A percentile compares a stretch with the other conserved stretches of the same genome.
phyloP scores from a whole-genome alignment of 2,329 filamentous ascomycete genomes.

The Trichoderma atrobrunneum region DNA sequence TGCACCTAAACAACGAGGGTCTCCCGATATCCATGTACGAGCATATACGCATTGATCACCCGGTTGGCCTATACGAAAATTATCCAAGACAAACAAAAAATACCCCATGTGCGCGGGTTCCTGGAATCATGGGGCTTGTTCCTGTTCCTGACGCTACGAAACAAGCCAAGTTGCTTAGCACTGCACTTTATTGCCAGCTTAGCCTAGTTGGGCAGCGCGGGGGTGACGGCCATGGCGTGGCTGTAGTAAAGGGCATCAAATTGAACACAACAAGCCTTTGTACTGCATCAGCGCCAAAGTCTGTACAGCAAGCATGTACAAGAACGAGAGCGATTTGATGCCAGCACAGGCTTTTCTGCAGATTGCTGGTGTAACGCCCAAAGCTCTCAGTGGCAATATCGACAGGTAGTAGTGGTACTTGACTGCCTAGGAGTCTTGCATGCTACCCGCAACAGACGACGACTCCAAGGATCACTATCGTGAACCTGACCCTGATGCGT shows the following conservation, averaged over 20 bases:
- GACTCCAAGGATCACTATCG: not conserved
- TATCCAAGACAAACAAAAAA: not conserved
- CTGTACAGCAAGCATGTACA: not conserved
- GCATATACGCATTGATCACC: not conserved
- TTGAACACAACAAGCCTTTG: not conserved
- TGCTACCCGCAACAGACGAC: not conserved
- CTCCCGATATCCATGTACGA: not conserved
- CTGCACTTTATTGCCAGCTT: not conserved
- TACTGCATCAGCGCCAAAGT: not conserved
- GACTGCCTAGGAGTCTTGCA: no score
- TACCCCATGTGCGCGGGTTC: not conserved
- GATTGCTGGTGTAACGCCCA: not conserved
- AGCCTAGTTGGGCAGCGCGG: not conserved
- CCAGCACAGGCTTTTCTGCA: not conserved
- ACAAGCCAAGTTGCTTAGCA: slow-evolving; percentile 5
- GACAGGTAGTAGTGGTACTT: not conserved
- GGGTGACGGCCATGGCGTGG: not conserved
- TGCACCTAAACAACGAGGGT: not conserved
- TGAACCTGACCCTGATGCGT: not conserved
- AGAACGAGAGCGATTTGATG: not conserved
- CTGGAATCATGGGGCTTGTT: slow-evolving; percentile 1
- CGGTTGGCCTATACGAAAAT: not conserved
- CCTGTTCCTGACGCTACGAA: slow-evolving; percentile 15
- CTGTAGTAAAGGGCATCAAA: not conserved
- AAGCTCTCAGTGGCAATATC: not conserved